Base-by-base conservation (phyloP, 2,329 filamentous ascomycete genomes). In the Clarireedia paspali region DNA sequence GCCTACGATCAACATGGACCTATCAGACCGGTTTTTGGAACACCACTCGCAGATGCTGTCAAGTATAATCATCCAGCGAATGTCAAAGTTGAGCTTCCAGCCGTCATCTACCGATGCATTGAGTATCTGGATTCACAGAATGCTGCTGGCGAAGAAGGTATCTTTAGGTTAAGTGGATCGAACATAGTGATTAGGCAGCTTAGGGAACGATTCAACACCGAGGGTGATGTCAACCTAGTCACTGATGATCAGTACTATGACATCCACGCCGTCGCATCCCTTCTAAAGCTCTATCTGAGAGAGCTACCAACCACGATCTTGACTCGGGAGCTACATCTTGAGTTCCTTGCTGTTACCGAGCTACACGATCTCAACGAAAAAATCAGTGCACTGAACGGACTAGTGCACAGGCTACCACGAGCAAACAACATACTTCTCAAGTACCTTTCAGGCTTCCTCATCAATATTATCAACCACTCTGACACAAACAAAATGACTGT, bases 401-500 rank as follows among this genome's bases (percentile, higher is more conserved):
- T 99, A 17, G 88, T 95, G 5, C 85, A 89, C 69, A 82, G 81
- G 62, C 78, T 99, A 30, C 94, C 94, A 0, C 77, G 80, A 58
- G 83, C 87, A 38, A 99, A 99, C 61, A 82, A 85, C 47, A 85
- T 88, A 2, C 76, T 99, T 45, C 77, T 99, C 40, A 85, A 87
- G 65, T 91, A 95, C 60, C 75, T 99, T 55, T 89, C 92, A 48
- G 83, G 88, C 3, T 96, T 96, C 73, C 74, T 99, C 64, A 89
- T 96, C 68, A 87, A 88, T 66, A 92, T 99, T 65, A 90, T 96
- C 67, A 91, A 94, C 71, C 91, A 96, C 64, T 79, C 90, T 6
- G 85, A 89, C 64, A 77, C 87, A 60, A 99, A 99, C 76, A 97
- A 96, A 77, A 99, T 99, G 94, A 96, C 89, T 10, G 89, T 96